Percentiles rank a stretch among this genome's conserved stretches.
These are phyloP conservation scores for Aspergillus sp. DNA, from an alignment of 2,329 filamentous ascomycete genomes.

Conservation along the genomic window DNA sequence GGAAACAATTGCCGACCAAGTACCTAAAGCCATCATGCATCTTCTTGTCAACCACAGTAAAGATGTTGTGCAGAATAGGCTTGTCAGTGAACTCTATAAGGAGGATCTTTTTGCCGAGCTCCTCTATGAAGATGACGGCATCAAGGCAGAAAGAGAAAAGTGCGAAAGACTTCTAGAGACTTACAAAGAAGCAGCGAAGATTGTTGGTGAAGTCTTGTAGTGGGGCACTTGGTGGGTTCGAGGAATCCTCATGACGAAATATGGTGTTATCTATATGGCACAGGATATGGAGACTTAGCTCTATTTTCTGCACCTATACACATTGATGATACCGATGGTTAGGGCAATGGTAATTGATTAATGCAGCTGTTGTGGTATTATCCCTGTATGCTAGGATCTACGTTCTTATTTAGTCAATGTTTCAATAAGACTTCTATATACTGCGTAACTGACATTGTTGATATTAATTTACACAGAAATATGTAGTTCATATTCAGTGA, in stretches of 20 bases:
- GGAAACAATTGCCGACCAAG: slow-evolving; percentile 96
- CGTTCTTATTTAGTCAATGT: background rate
- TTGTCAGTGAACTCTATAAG: slow-evolving; percentile 93
- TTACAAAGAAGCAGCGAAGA: slow-evolving; percentile 96
- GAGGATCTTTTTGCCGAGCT: slow-evolving; percentile 87
- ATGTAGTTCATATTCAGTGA: background rate
- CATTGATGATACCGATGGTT: background rate
- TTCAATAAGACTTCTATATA: background rate
- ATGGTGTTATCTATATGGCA: too few relatives aligned
- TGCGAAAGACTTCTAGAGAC: slow-evolving; percentile 93
- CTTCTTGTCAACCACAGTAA: slow-evolving; percentile 97
- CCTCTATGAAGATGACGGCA: slow-evolving; percentile 92
- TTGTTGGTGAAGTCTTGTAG: slow-evolving; percentile 91
- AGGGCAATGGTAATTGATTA: background rate
- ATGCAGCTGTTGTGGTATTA: too few relatives aligned
- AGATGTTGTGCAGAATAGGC: slow-evolving; percentile 92
- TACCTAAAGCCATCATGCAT: slow-evolving; percentile 98
- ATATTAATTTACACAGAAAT: background rate
- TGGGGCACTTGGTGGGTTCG: background rate
- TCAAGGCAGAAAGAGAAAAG: slow-evolving; percentile 97
- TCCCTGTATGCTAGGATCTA: background rate
- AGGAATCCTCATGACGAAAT: too few relatives aligned
- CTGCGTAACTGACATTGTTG: background rate
- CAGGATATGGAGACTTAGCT: background rate
- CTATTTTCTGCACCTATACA: background rate